phyloP scores from a whole-genome alignment of 163 green algal species.

The Scenedesmus sp. region DNA sequence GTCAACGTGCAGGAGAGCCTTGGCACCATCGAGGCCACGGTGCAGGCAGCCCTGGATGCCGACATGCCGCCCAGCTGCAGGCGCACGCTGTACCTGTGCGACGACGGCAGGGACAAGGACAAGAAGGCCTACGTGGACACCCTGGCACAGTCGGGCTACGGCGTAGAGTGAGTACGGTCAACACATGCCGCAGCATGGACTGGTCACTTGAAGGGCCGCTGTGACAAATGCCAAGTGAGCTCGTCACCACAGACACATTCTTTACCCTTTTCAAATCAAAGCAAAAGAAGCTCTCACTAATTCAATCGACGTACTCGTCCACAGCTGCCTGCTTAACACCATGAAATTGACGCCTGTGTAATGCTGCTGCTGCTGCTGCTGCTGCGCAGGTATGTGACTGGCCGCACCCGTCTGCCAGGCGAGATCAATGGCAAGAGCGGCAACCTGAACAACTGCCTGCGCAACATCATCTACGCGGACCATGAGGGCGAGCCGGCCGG shows the following conservation, averaged over 20 bases:
- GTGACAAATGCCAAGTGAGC: too few relatives aligned
- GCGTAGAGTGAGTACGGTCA: neutral
- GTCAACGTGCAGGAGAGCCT: constrained; percentile 74
- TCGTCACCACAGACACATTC: too few relatives aligned
- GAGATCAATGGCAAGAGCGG: constrained; percentile 59
- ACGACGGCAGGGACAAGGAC: constrained; percentile 77
- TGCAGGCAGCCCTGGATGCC: constrained; percentile 70
- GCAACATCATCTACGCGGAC: constrained; percentile 52
- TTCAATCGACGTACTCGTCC: too few relatives aligned
- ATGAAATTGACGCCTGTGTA: neutral
- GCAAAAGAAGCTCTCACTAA: too few relatives aligned
- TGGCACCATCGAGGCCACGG: constrained; percentile 74
- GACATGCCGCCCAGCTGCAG: constrained; percentile 57
- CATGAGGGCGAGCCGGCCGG: neutral
- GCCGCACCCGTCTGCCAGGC: constrained; percentile 28
- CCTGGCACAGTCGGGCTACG: constrained; percentile 51
- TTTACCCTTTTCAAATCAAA: too few relatives aligned
- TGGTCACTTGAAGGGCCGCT: too few relatives aligned
- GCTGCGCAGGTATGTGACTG: constrained; percentile 54
- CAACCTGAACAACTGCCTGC: constrained; percentile 58
- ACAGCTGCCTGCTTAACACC: too few relatives aligned
- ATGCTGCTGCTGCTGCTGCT: neutral
- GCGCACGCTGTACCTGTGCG: constrained; percentile 80
- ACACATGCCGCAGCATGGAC: neutral
- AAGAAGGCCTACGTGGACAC: constrained; percentile 72